Base-by-base conservation (phyloP, 805 yeast species). In the Nakazawaea pomicola region DNA sequence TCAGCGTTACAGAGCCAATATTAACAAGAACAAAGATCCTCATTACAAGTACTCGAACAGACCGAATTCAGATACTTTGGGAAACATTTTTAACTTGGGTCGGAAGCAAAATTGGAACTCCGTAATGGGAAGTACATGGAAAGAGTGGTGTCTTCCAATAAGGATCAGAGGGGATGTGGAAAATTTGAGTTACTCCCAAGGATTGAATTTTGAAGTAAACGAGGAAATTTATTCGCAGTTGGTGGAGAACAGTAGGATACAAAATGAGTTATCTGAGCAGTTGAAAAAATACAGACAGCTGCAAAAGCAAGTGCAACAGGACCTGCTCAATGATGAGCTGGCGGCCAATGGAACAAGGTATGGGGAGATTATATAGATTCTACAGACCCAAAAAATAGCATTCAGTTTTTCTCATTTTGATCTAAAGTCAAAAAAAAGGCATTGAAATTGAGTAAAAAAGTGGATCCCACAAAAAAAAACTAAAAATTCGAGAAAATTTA, bases 31-130 rank as follows among this genome's bases (percentile, higher is more conserved):
- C 31, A 65, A 64, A 43, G 61, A 56, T 23, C 45, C 52, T 20
- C 51, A 58, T 14, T 65, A 60, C 49, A 55, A 66, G 16, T 69
- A 66, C 51, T 56, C 72, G 7, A 59, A 56, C 38, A 60, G 66
- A 53, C 81, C 68, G 28, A 62, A 54, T 34, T 60, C 77, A 10
- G 55, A 62, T 37, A 58, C 64, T 6, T 48, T 70, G 6, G 88
- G 83, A 1, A 86, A 91, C 58, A 65, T 87, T 4, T 93, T 80
- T 60, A 87, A 90, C 59, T 54, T 91, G 29, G 96, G 97, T 0
- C 54, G 56, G 17, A 47, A 52, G 35, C 52, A 58, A 6, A 93
- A 93, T 57, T 80, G 89, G 85, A 47, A 54, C 15, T 64, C 72
- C 5, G 74, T 86, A 1, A 83, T 91, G 95, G 99, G 99, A 0